Base-by-base conservation (phyloP, 2,329 filamentous ascomycete species). In the Epicoccum nigrum region DNA sequence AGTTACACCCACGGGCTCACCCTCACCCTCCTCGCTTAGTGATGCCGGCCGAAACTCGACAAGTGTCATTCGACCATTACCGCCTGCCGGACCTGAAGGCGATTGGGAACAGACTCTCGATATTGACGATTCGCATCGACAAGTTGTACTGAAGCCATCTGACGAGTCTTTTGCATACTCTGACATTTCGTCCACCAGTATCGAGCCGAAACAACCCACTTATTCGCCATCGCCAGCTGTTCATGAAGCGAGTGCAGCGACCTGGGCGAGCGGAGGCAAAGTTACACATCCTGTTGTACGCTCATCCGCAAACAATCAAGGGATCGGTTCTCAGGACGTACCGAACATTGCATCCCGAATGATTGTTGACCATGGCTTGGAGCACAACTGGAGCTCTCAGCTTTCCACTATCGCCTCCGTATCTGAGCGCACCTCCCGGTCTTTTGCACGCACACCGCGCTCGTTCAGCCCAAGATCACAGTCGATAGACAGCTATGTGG, bases 371-470 rank as follows among this genome's bases (percentile, higher is more conserved):
- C 69, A 63, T 44, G 58, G 64, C 13, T 61, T 70, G 46, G 66
- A 68, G 53, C 71, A 73, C 54, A 68, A 71, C 38, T 74, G 71
- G 71, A 74, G 71, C 59, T 72, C 72, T 16, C 69, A 72, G 60
- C 65, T 74, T 37, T 74, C 72, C 43, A 74, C 71, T 15, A 73
- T 72, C 33, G 57, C 60, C 20, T 73, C 71, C 12, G 66, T 67
- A 30, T 73, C 71, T 25, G 71, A 73, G 49, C 70, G 68, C 50
- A 67, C 62, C 37, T 73, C 70, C 23, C 64, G 65, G 45, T 72
- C 70, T 17, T 52, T 70, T 43, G 65, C 62, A 34, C 64, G 69
- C 31, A 54, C 43, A 47, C 71, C 70, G 34, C 65, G 60, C 34
- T 72, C 69, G 1, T 60, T 69, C 32, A 65, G 66, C 40, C 64